These are phyloP conservation scores for Sphagnum fallax DNA, from an alignment of 228 moss, liverwort and hornwort species.

Conservation along the genomic window DNA sequence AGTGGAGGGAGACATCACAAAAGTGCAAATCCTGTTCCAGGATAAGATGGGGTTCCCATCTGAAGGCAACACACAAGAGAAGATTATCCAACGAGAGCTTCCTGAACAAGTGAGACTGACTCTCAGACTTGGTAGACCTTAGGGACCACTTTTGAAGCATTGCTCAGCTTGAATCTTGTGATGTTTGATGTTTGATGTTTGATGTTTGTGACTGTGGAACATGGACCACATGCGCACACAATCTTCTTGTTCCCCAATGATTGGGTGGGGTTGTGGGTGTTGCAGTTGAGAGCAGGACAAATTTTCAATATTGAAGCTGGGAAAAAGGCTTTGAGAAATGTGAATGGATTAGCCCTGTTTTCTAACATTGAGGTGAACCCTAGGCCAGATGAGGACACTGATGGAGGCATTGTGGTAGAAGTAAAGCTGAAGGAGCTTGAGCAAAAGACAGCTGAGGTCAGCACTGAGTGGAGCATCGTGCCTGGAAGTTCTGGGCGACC, in stretches of 20 bases:
- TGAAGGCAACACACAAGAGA: constrained; percentile 71
- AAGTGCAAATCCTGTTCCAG: constrained; percentile 85
- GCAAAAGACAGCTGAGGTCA: constrained; percentile 94
- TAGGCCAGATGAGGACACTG: constrained; percentile 82
- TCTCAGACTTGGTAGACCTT: neutral
- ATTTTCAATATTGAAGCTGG: constrained; percentile 95
- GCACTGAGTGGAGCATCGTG: constrained; percentile 94
- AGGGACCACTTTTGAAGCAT: neutral
- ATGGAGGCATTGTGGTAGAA: constrained; percentile 91
- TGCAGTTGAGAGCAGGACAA: constrained; percentile 62
- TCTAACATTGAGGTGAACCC: constrained; percentile 98
- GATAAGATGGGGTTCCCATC: constrained; percentile 84
- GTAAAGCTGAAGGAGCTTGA: constrained; percentile 94
- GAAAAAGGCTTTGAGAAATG: constrained; percentile 86
- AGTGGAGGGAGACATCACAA: constrained; percentile 88
- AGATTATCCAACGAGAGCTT: constrained; percentile 75
- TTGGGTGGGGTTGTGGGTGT: neutral
- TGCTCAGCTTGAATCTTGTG: neutral
- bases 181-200: neutral
- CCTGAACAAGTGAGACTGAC: constrained; percentile 58
- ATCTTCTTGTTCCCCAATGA: neutral
- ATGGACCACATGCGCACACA: neutral
- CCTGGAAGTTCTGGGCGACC: constrained; percentile 70
- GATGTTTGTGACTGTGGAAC: neutral
- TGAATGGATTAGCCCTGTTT: constrained; percentile 76